Conservation (phyloP, 768 basidiomycete species). For the Boletus barrowsii region DNA sequence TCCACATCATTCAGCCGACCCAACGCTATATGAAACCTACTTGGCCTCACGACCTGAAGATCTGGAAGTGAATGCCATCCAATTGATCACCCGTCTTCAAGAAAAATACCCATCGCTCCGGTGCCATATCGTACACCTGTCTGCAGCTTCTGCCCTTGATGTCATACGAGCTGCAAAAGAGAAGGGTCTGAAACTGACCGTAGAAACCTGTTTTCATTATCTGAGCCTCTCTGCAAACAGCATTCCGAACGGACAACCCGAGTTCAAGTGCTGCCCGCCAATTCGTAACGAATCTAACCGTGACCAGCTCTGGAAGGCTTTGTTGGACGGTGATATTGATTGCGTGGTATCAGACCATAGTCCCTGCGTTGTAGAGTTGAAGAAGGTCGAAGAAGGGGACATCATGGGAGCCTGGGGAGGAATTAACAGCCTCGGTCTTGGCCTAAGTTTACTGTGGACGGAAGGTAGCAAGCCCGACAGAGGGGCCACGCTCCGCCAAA, state of each 20-base stretch:
- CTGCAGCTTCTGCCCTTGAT: conserved; percentile 79
- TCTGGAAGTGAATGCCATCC: conserved; percentile 80
- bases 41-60: conserved; percentile 77
- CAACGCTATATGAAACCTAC: conserved; percentile 73
- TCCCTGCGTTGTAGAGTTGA: conserved; percentile 81
- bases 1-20: conserved; percentile 34
- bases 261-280: conserved; percentile 97
- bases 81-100: conserved; percentile 68
- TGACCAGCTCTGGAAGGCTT: conserved; percentile 75
- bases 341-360: conserved; percentile 96
- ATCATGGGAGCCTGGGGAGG: conserved; percentile 95
- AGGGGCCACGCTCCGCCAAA: conserved; percentile 53
- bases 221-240: conserved; percentile 70
- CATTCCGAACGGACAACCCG: conserved; percentile 72
- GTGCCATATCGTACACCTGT: conserved; percentile 95
- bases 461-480: conserved; percentile 56
- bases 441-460: conserved; percentile 86
- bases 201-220: conserved; percentile 99
- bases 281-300: conserved; percentile 75
- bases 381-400: conserved; percentile 72
- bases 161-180: conserved; percentile 66
- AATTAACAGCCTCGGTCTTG: conserved; percentile 87
- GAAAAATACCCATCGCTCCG: conserved; percentile 60
- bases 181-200: conserved; percentile 69
- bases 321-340: conserved; percentile 82